A percentile compares a stretch with the other conserved stretches of the same genome.
Evolutionary conservation across 345 rosid species (phyloP).

Genomic region (Citropsis articulata): DNA sequence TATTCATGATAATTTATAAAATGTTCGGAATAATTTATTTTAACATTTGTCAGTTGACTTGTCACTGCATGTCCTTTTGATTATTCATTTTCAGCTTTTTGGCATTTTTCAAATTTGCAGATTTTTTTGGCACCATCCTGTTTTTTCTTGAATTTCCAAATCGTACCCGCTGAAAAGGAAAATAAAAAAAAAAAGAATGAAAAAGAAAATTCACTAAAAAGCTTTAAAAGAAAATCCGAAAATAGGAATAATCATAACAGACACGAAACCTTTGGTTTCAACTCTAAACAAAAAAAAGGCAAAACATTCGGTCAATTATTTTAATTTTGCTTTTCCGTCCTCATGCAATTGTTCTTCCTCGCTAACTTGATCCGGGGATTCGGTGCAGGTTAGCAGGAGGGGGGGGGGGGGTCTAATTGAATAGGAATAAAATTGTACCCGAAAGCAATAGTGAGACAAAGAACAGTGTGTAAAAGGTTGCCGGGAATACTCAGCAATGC

Average conservation of each 20-base stretch:
- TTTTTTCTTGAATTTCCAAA: not conserved
- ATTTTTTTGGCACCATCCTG: not conserved
- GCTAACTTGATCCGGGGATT: slow-evolving; percentile 1
- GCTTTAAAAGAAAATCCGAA: not conserved
- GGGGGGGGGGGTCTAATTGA: too few relatives aligned
- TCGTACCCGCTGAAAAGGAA: not conserved
- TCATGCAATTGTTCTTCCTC: too few relatives aligned
- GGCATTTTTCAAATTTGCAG: not conserved
- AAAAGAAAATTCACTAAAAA: not conserved
- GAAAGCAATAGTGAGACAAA: not conserved
- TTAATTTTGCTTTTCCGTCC: not conserved
- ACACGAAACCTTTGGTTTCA: not conserved
- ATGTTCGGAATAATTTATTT: too few relatives aligned
- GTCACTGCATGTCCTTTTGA: slow-evolving; percentile 4
- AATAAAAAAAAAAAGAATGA: too few relatives aligned
- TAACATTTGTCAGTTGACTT: not conserved
- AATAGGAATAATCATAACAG: slow-evolving; percentile 1
- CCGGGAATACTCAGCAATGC: slow-evolving; percentile 28
- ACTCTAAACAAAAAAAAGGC: not conserved
- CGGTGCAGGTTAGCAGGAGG: not conserved
- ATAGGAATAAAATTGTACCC: not conserved
- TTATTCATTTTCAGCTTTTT: slow-evolving; percentile 26
- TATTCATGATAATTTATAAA: too few relatives aligned
- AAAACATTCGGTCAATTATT: slow-evolving; percentile 23
- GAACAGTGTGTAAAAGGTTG: slow-evolving; percentile 20